phyloP scores from a whole-genome alignment of 768 basidiomycete genomes.

The Pisolithus microcarpus region DNA sequence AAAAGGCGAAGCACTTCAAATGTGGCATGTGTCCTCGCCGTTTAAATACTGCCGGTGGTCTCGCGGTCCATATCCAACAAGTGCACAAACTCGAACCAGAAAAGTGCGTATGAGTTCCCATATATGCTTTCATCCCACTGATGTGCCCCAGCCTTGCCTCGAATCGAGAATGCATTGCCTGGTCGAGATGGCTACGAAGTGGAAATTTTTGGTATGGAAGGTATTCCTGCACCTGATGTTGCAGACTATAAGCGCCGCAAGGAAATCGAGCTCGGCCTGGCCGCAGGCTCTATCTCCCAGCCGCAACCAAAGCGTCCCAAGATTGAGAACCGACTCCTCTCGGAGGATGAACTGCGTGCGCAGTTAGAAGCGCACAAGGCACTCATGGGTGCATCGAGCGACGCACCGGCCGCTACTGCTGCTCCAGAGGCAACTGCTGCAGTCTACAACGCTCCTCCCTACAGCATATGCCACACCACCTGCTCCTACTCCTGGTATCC shows the following conservation, averaged over 20 bases:
- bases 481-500: slow-evolving; percentile 21
- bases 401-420: slow-evolving; percentile 26
- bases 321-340: slow-evolving; percentile 66
- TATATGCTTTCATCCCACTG: slow-evolving; percentile 7
- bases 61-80: slow-evolving; percentile 97
- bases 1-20: slow-evolving; percentile 99
- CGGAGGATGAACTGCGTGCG: slow-evolving; percentile 76
- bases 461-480: slow-evolving; percentile 55
- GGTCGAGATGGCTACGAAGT: slow-evolving; percentile 97
- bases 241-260: slow-evolving; percentile 95
- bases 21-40: slow-evolving; percentile 93
- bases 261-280: slow-evolving; percentile 86
- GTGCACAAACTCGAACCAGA: slow-evolving; percentile 99
- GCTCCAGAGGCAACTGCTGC: slow-evolving; percentile 41
- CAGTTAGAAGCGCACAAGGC: slow-evolving; percentile 88
- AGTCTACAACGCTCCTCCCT: slow-evolving; percentile 69
- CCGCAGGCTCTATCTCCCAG: slow-evolving; percentile 74
- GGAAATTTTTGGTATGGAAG: slow-evolving; percentile 99
- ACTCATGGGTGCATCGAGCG: slow-evolving; percentile 66
- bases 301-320: slow-evolving; percentile 78
- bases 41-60: slow-evolving; percentile 93
- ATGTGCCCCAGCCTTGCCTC: slow-evolving; percentile 46
- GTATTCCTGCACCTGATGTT: slow-evolving; percentile 88
- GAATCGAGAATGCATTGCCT: slow-evolving; percentile 93
- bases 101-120: slow-evolving; percentile 28